Evolutionary conservation across 306 rosid species (phyloP).

Genomic region (Gastrolobium villosum): DNA sequence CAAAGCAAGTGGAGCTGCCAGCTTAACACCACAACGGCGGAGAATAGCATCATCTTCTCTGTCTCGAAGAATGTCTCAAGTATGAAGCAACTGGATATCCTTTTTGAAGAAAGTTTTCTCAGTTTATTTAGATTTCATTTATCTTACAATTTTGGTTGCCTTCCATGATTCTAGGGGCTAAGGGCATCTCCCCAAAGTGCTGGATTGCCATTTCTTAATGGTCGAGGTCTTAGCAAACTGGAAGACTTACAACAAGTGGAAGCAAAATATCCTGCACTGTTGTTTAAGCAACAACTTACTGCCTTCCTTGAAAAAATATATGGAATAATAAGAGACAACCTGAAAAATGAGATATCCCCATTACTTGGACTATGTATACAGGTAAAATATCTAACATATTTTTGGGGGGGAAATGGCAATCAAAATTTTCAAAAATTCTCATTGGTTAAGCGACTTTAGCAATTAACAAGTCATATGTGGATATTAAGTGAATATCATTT

Average conservation of each 20-base stretch:
- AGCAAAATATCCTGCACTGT: slow-evolving; percentile 97
- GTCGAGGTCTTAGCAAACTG: slow-evolving; percentile 87
- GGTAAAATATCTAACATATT: slow-evolving; percentile 56
- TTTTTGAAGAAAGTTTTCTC: slow-evolving; percentile 35
- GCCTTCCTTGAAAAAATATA: slow-evolving; percentile 99
- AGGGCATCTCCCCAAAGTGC: slow-evolving; percentile 98
- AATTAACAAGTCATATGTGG: slow-evolving; percentile 25
- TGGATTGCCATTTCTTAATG: slow-evolving; percentile 88
- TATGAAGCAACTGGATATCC: slow-evolving; percentile 54
- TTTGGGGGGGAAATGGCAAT: neutral
- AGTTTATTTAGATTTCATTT: slow-evolving; percentile 38
- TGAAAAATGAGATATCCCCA: slow-evolving; percentile 98
- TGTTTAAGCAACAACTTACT: slow-evolving; percentile 99
- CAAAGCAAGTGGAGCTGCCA: slow-evolving; percentile 99
- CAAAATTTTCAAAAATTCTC: slow-evolving; percentile 11
- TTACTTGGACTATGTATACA: slow-evolving; percentile 96
- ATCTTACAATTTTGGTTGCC: slow-evolving; percentile 32
- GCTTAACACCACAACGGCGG: slow-evolving; percentile 99
- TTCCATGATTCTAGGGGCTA: slow-evolving; percentile 73
- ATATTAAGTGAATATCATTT: slow-evolving; percentile 27
- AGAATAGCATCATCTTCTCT: slow-evolving; percentile 91
- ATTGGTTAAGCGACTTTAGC: slow-evolving; percentile 19
- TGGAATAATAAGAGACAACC: slow-evolving; percentile 97
- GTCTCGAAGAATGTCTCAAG: slow-evolving; percentile 99
- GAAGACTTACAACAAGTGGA: slow-evolving; percentile 98